Conservation (phyloP, 108 stramenopile genomes). For the Pinguiococcus pyrenoidosus region DNA sequence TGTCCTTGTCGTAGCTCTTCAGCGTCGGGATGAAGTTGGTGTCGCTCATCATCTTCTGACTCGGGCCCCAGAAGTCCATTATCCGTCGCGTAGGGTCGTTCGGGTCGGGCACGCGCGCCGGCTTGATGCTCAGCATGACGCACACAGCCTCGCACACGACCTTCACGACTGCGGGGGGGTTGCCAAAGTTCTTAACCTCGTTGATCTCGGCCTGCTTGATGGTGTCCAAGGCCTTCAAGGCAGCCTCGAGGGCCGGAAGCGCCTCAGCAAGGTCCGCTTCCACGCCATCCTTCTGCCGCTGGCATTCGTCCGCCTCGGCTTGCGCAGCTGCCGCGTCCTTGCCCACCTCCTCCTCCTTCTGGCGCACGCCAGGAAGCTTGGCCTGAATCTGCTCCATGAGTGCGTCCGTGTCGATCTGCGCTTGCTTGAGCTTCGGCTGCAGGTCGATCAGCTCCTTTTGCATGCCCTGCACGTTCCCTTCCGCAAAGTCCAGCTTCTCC, state of each 20-base stretch:
- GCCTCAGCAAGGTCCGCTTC: slow-evolving; percentile 47
- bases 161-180: slow-evolving; percentile 26
- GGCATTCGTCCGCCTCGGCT: slow-evolving; percentile 9
- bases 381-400: slow-evolving; percentile 41
- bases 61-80: slow-evolving; percentile 43
- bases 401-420: slow-evolving; percentile 34
- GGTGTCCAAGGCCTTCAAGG: slow-evolving; percentile 35
- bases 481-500: slow-evolving; percentile 42
- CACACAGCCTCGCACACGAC: slow-evolving; percentile 42
- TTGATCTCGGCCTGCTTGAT: slow-evolving; percentile 39
- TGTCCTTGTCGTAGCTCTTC: slow-evolving; percentile 37
- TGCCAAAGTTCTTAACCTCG: slow-evolving; percentile 32
- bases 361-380: slow-evolving; percentile 42
- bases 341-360: slow-evolving; percentile 14
- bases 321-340: slow-evolving; percentile 10
- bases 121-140: slow-evolving; percentile 46
- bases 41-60: slow-evolving; percentile 35
- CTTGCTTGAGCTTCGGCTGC: slow-evolving; percentile 31
- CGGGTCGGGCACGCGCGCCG: slow-evolving; percentile 39
- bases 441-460: slow-evolving; percentile 39
- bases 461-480: slow-evolving; percentile 32
- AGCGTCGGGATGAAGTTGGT: slow-evolving; percentile 30
- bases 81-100: slow-evolving; percentile 45
- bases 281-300: slow-evolving; percentile 21
- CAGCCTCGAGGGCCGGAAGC: slow-evolving; percentile 41